A percentile compares a stretch with the other conserved stretches of the same genome.
These are phyloP conservation scores for Telfairia occidentalis DNA, from an alignment of 331 rosid genomes.

Conservation along the genomic window DNA sequence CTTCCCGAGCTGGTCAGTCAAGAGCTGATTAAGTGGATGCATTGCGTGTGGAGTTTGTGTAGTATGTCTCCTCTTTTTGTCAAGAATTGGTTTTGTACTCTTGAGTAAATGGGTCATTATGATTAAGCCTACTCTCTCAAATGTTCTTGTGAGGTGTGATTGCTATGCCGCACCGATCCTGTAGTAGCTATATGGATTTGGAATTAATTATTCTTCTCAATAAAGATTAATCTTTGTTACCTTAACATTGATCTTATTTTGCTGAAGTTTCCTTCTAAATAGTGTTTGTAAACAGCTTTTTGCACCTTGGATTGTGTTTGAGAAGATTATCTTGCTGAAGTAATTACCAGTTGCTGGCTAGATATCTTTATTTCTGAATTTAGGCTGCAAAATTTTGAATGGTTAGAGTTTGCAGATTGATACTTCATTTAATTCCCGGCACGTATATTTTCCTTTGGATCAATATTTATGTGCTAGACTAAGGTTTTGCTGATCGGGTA, in stretches of 20 bases:
- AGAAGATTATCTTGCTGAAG: not conserved
- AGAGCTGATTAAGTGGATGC: conserved; percentile 30
- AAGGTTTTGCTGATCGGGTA: not conserved
- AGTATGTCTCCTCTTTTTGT: not conserved
- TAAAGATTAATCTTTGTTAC: conserved; percentile 1
- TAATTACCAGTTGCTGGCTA: not conserved
- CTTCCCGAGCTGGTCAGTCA: conserved; percentile 55
- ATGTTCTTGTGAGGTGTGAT: conserved; percentile 8
- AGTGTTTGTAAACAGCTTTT: not conserved
- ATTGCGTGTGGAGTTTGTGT: not conserved
- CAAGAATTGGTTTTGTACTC: conserved; percentile 4
- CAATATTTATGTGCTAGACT: not conserved
- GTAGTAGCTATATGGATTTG: conserved; percentile 5
- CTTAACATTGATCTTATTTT: not conserved
- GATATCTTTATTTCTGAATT: not conserved
- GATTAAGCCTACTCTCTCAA: conserved; percentile 4
- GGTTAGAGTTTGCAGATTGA: not conserved
- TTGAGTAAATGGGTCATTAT: not conserved
- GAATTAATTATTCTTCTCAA: conserved; percentile 10
- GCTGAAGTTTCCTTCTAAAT: not conserved
- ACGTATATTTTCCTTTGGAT: not conserved
- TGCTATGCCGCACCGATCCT: not conserved
- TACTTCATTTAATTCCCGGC: not conserved
- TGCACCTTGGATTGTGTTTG: not conserved
- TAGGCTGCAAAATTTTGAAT: not conserved